phyloP scores from a whole-genome alignment of 2,329 filamentous ascomycete species.

The Xylariales sp. region DNA sequence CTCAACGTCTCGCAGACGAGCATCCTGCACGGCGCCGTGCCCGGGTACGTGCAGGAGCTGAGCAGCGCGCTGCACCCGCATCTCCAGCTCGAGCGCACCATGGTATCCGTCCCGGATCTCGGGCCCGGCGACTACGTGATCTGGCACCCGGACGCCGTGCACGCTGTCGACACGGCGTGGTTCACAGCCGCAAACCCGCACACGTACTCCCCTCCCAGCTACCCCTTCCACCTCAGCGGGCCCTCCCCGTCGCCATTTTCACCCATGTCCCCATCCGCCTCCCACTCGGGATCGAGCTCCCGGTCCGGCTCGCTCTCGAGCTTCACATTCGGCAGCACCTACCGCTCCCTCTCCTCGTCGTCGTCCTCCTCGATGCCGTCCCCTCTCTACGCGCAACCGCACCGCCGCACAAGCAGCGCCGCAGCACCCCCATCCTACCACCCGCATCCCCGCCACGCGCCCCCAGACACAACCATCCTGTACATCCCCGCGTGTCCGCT shows the following conservation, averaged over 20 bases:
- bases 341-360: not conserved
- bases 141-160: slow-evolving; percentile 85
- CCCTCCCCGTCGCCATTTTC: slow-evolving; percentile 38
- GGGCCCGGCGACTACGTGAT: slow-evolving; percentile 80
- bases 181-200: slow-evolving; percentile 51
- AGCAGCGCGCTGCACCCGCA: slow-evolving; percentile 74
- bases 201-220: not conserved
- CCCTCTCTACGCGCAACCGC: not conserved
- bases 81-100: slow-evolving; percentile 71
- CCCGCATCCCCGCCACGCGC: not conserved
- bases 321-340: slow-evolving; percentile 15
- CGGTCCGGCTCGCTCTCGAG: slow-evolving; percentile 9
- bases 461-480: slow-evolving; percentile 75
- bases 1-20: slow-evolving; percentile 61
- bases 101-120: slow-evolving; percentile 77
- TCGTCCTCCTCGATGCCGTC: not conserved
- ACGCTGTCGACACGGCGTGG: slow-evolving; percentile 78
- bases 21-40: slow-evolving; percentile 75
- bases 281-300: not conserved
- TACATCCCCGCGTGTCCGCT: slow-evolving; percentile 90
- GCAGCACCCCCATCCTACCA: not conserved
- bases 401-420: not conserved
- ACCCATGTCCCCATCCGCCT: slow-evolving; percentile 63
- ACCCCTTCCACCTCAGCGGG: slow-evolving; percentile 7
- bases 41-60: slow-evolving; percentile 76